Evolutionary conservation across 352 stramenopile genomes (phyloP), one percentile per base, ranked within the genome.

Genomic region (Phytophthora pini): DNA sequence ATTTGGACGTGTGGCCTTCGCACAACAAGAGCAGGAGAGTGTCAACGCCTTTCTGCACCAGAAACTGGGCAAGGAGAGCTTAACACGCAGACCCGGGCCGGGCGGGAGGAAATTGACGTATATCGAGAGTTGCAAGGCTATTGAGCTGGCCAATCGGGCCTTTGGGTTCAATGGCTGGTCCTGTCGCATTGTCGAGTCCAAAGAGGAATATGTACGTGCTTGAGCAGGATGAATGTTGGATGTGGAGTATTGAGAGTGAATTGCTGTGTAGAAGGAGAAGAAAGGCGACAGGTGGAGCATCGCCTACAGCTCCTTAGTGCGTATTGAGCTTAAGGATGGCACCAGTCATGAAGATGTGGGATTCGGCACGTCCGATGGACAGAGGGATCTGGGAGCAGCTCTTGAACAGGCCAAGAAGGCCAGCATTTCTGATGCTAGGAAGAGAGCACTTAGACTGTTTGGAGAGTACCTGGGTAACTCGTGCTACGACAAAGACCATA

Each of bases 111-210:
- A 88, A 15, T 65, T 96, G 22, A 96, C 84, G 50, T 96, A 96
- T 63, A 92, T 96, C 20, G 88, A 96, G 65, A 96, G 88, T 63
- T 94, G 88, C 63, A 96, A 96, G 63, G 87, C 86, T 39, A 96
- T 96, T 47, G 88, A 96, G 70, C 68, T 96, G 44, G 88, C 88
- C 27, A 96, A 96, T 69, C 79, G 87, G 50, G 85, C 87, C n/a
- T 96, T 96, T 41, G 88, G 88, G 11, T 96, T 96, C 62, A 96
- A 94, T 55, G 88, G 88, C 53, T 96, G 88, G 88, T 91, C 81
- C 9, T 96, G 88, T 45, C 82, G 70, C 44, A 89, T 96, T 50
- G 49, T 94, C 49, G 84, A 93, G 64, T 94, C 82, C 82, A 90
- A 93, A 50, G 84, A 94, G 54, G 86, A 94, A 88, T 92, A 82